A percentile compares a stretch with the other conserved stretches of the same genome.
Evolutionary conservation across 345 rosid genomes (phyloP).

Genomic region (Boechera divaricarpa): DNA sequence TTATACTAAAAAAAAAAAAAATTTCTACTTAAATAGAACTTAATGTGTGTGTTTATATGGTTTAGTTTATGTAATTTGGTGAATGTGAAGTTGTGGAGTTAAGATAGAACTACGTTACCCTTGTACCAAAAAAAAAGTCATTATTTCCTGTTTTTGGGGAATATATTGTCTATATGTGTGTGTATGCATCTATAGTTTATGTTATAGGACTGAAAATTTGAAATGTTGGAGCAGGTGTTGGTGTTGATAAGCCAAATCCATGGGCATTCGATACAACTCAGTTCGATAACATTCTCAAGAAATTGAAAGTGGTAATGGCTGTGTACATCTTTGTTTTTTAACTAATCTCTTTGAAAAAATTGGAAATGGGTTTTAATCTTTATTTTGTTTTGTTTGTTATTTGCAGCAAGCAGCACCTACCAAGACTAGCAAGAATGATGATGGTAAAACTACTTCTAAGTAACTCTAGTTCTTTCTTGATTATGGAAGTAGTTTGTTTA

Average conservation of each 20-base stretch:
- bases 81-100: background rate
- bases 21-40: background rate
- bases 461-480: background rate
- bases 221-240: slow-evolving; percentile 65
- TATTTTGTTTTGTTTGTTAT: background rate
- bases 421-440: slow-evolving; percentile 40
- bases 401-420: slow-evolving; percentile 72
- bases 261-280: slow-evolving; percentile 98
- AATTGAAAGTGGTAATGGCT: slow-evolving; percentile 82
- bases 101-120: slow-evolving; percentile 5
- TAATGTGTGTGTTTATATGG: background rate
- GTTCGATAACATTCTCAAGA: slow-evolving; percentile 89
- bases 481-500: background rate
- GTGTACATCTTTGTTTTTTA: background rate
- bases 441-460: slow-evolving; percentile 53
- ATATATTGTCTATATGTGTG: background rate
- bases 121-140: background rate
- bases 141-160: background rate
- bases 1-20: too few species aligned
- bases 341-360: background rate
- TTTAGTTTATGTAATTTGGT: background rate
- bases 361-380: background rate
- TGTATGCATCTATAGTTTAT: slow-evolving; percentile 18
- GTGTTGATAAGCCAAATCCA: slow-evolving; percentile 82
- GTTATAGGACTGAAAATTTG: background rate